Evolutionary conservation across 345 rosid genomes (phyloP).

Genomic region (Raphanus sativus): DNA sequence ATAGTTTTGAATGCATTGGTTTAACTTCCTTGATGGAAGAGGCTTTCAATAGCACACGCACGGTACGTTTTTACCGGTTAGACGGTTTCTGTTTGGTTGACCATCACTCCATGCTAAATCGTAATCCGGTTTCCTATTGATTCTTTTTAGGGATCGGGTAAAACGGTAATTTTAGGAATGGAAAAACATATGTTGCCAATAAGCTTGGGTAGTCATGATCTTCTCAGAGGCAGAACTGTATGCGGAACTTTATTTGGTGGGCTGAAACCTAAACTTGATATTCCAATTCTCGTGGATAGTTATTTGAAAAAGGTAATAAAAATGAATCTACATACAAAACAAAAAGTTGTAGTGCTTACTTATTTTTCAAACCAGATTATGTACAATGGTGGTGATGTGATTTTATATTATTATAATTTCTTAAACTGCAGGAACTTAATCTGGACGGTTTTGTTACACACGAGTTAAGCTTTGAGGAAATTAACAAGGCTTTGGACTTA

Average conservation of each 20-base stretch:
- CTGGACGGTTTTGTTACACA: constrained; percentile 51
- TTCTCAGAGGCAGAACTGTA: constrained; percentile 49
- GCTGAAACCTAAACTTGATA: constrained; percentile 54
- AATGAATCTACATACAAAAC: neutral
- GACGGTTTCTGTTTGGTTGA: neutral
- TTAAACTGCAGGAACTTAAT: constrained; percentile 47
- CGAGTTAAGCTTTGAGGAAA: constrained; percentile 50
- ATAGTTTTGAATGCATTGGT: constrained; percentile 79
- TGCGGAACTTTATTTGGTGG: constrained; percentile 58
- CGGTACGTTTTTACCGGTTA: constrained; percentile 28
- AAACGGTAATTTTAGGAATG: constrained; percentile 62
- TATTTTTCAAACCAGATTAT: neutral
- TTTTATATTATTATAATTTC: neutral
- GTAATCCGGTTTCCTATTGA: neutral
- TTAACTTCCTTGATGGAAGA: constrained; percentile 52
- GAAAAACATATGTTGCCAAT: constrained; percentile 41
- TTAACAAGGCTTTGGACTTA: constrained; percentile 62
- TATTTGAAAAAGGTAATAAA: constrained; percentile 40
- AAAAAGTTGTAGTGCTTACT: neutral
- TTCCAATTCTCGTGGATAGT: constrained; percentile 48
- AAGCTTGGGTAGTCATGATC: constrained; percentile 35
- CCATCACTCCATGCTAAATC: neutral
- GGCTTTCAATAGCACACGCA: constrained; percentile 55
- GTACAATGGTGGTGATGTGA: neutral
- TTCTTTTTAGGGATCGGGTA: constrained; percentile 56